These are phyloP conservation scores for Corylus americana DNA, from an alignment of 306 rosid species.

Conservation along the genomic window DNA sequence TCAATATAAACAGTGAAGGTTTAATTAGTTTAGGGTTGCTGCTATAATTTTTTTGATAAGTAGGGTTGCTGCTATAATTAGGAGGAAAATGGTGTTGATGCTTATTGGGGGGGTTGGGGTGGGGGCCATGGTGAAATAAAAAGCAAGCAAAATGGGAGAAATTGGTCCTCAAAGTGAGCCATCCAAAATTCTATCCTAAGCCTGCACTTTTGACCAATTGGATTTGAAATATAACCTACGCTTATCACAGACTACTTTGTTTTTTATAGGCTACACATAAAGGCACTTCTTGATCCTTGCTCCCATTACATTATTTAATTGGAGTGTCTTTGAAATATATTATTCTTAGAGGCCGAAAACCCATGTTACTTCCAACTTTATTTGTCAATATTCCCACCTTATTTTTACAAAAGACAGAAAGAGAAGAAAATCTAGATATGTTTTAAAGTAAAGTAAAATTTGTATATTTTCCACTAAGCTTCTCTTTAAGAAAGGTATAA, in stretches of 20 bases:
- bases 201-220: slow-evolving; percentile 49
- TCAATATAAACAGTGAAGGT: neutral
- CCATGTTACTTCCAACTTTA: no score
- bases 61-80: slow-evolving; percentile 7
- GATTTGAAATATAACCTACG: slow-evolving; percentile 19
- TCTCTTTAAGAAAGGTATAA: no score
- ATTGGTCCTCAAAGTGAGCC: slow-evolving; percentile 28
- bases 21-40: slow-evolving; percentile 6
- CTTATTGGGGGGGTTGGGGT: slow-evolving; percentile 28
- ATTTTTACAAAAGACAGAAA: no score
- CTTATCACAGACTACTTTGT: slow-evolving; percentile 1
- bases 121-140: slow-evolving; percentile 26
- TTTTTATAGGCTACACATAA: slow-evolving; percentile 24
- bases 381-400: no score
- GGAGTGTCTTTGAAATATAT: slow-evolving; percentile 10
- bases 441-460: no score
- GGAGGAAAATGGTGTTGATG: slow-evolving; percentile 14
- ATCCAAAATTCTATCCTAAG: slow-evolving; percentile 32
- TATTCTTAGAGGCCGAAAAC: slow-evolving; percentile 14
- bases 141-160: slow-evolving; percentile 25
- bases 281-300: slow-evolving; percentile 49
- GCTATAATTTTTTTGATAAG: neutral
- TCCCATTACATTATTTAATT: slow-evolving; percentile 31
- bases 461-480: no score
- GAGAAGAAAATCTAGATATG: no score